These are phyloP conservation scores for Apiospora phragmitis DNA, from an alignment of 2,329 filamentous ascomycete species.

Conservation along the genomic window DNA sequence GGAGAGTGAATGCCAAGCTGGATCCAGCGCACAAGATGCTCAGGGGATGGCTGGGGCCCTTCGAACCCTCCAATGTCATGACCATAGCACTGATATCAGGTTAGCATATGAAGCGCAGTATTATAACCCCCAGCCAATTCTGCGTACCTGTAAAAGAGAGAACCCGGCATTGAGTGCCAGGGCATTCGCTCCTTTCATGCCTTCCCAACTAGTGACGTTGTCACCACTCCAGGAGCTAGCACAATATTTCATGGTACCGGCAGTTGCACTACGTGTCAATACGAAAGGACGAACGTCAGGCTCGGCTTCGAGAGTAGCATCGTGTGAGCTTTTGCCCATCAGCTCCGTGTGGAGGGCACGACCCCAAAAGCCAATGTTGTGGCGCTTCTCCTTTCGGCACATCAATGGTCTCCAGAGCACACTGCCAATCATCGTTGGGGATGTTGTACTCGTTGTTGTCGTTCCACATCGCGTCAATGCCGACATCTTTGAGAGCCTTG, in stretches of 20 bases:
- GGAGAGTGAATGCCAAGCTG: constrained; percentile 70
- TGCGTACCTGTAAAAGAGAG: constrained; percentile 59
- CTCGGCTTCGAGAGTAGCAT: constrained; percentile 60
- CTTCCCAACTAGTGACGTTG: constrained; percentile 72
- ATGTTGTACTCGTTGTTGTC: constrained; percentile 78
- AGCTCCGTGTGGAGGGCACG: constrained; percentile 69
- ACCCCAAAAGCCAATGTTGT: constrained; percentile 67
- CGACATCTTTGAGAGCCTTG: constrained; percentile 58
- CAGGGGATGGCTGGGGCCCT: constrained; percentile 69
- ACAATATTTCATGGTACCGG: constrained; percentile 69
- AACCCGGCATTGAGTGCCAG: constrained; percentile 68
- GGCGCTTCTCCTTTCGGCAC: constrained; percentile 40
- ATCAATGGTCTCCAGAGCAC: constrained; percentile 51
- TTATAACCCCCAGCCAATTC: background rate
- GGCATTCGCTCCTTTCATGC: constrained; percentile 71
- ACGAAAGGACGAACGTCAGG: constrained; percentile 66
- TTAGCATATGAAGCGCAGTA: background rate
- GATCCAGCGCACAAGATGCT: constrained; percentile 72
- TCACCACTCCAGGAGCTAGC: constrained; percentile 75
- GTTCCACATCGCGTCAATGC: constrained; percentile 77
- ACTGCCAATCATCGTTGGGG: constrained; percentile 64
- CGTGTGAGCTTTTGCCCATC: constrained; percentile 69
- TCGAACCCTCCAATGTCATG: constrained; percentile 78
- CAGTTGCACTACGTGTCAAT: constrained; percentile 68
- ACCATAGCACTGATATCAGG: constrained; percentile 56